phyloP scores from a whole-genome alignment of 164 flowering plant species.

The Kalanchoe fedtschenkoi region DNA sequence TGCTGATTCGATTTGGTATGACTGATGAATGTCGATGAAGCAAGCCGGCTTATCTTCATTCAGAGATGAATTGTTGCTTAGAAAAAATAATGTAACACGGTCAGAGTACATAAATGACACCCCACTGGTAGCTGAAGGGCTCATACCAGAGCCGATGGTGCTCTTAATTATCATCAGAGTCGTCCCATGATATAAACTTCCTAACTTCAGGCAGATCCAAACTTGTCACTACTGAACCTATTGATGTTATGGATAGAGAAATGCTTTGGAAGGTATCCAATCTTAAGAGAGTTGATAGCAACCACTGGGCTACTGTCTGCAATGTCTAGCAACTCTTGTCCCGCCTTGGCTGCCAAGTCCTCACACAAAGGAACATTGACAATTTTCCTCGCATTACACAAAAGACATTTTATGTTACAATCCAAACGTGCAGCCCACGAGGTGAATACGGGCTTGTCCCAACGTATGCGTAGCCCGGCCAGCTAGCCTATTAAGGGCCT shows the following conservation, averaged over 20 bases:
- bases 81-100: slow-evolving; percentile 49
- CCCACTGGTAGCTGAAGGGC: slow-evolving; percentile 39
- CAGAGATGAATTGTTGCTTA: slow-evolving; percentile 54
- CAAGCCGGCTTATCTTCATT: slow-evolving; percentile 76
- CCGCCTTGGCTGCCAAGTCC: slow-evolving; percentile 67
- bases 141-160: slow-evolving; percentile 60
- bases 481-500: too few relatives aligned
- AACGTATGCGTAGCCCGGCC: too few relatives aligned
- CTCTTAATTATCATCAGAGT: slow-evolving; percentile 85
- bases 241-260: slow-evolving; percentile 60
- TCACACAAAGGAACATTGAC: slow-evolving; percentile 88
- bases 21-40: slow-evolving; percentile 57
- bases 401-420: too few relatives aligned
- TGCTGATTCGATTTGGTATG: slow-evolving; percentile 71
- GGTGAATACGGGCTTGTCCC: too few relatives aligned
- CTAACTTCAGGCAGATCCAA: slow-evolving; percentile 82
- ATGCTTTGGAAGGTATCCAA: slow-evolving; percentile 90
- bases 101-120: slow-evolving; percentile 61
- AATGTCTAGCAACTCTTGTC: slow-evolving; percentile 71
- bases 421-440: too few relatives aligned
- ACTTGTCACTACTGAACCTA: slow-evolving; percentile 46
- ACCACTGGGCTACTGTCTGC: slow-evolving; percentile 65
- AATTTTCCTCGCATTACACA: slow-evolving; percentile 73
- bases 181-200: slow-evolving; percentile 71
- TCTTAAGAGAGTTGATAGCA: slow-evolving; percentile 75